These are phyloP conservation scores for Lachancea lanzarotensis DNA, from an alignment of 805 yeast species.

Conservation along the genomic window DNA sequence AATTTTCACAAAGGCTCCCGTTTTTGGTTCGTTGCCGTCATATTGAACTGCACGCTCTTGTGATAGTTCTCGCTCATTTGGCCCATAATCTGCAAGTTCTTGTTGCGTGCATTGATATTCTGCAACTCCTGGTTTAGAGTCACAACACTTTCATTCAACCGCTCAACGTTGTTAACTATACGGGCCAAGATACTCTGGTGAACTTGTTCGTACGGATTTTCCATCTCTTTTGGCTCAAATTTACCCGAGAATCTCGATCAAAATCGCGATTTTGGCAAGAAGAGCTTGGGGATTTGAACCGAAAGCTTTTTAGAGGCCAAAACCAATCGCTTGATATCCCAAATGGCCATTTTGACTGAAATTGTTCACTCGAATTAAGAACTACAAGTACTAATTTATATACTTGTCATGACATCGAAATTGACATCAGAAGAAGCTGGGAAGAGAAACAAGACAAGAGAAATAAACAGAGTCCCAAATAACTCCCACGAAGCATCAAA, in stretches of 20 bases:
- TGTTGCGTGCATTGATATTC: conserved; percentile 57
- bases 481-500: too few species aligned
- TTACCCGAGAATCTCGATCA: too few species aligned
- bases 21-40: conserved; percentile 58
- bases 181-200: conserved; percentile 71
- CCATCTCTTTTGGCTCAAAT: conserved; percentile 40
- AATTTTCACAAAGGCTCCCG: conserved; percentile 43
- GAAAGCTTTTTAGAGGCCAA: background rate
- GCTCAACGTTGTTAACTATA: conserved; percentile 70
- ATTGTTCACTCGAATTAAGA: too few species aligned
- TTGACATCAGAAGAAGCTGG: too few species aligned
- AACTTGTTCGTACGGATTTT: conserved; percentile 79
- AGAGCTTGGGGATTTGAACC: too few species aligned
- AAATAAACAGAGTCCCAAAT: too few species aligned
- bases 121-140: conserved; percentile 55
- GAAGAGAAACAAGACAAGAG: too few species aligned
- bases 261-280: too few species aligned
- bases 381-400: too few species aligned
- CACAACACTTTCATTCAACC: conserved; percentile 63
- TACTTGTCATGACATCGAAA: too few species aligned
- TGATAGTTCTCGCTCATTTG: conserved; percentile 77
- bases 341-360: too few species aligned
- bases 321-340: background rate
- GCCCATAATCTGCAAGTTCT: conserved; percentile 62
- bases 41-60: conserved; percentile 61